Evolutionary conservation across 139 green algal genomes (phyloP), one percentile per base, ranked within the genome.

Genomic region (Chlorella vulgaris): DNA sequence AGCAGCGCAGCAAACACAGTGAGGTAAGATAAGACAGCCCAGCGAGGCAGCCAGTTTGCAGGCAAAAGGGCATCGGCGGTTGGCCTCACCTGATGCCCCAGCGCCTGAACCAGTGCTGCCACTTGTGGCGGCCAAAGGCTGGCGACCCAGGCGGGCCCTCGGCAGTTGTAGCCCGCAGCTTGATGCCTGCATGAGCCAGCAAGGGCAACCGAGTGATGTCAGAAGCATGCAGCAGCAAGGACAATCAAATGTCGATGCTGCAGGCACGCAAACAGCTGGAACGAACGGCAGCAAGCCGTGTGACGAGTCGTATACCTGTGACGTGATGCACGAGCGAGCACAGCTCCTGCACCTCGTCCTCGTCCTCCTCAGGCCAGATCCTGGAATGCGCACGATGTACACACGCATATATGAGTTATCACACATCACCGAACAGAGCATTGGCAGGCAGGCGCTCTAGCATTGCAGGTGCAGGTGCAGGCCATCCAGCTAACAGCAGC

Each of bases 331-430:
- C 69, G 40, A 85, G 51, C 3, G 29, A 73, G 26, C 47, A 53
- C 22, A 81, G 70, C 47, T 66, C 36, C 19, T 51, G 60, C 2
- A 86, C 81, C 21, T 78, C 58, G 5, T 58, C n/a, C 58, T 86
- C 70, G 39, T 86, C 81, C 55, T 81, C 50, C 60, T 86, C 81
- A 4, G 58, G 74, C 74, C 58, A 81, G 33, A 60, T 29, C 51
- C 73, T 79, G 73, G 51, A 29, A n/a, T n/a, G n/a, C n/a, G n/a
- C n/a, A n/a, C n/a, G n/a, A n/a, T n/a, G n/a, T n/a, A n/a, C n/a
- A n/a, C n/a, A n/a, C n/a, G n/a, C n/a, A n/a, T n/a, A n/a, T n/a
- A n/a, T n/a, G n/a, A n/a, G n/a, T n/a, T n/a, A n/a, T n/a, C n/a
- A n/a, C n/a, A n/a, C n/a, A n/a, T n/a, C n/a, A n/a, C n/a, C n/a